phyloP scores from a whole-genome alignment of 2,329 filamentous ascomycete genomes.

The Fusarium brachygibbosum region DNA sequence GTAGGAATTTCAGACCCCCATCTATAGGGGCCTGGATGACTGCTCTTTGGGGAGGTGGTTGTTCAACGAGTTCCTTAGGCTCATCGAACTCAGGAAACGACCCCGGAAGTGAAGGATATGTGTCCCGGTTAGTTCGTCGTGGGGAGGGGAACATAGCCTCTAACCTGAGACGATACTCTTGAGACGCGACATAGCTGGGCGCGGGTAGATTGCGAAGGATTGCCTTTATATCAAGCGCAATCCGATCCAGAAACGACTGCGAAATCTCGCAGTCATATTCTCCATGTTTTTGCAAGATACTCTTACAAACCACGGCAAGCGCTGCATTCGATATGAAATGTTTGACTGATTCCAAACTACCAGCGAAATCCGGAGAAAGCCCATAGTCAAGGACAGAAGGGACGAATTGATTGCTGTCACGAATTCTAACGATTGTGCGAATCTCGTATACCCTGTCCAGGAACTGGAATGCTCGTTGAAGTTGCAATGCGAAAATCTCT shows the following conservation, averaged over 20 bases:
- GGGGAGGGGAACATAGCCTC: conserved; percentile 41
- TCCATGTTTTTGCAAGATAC: conserved; percentile 39
- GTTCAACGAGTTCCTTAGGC: conserved; percentile 11
- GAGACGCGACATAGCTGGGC: conserved; percentile 50
- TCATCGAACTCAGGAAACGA: conserved; percentile 47
- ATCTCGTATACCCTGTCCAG: conserved; percentile 50
- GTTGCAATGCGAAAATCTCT: conserved; percentile 41
- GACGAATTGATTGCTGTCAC: conserved; percentile 43
- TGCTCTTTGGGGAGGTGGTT: background rate
- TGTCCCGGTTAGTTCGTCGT: conserved; percentile 35
- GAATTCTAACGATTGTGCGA: conserved; percentile 47
- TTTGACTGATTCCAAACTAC: conserved; percentile 41
- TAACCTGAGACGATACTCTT: conserved; percentile 45
- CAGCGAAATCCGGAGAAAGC: conserved; percentile 23
- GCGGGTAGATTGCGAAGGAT: conserved; percentile 46
- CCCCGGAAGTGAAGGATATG: conserved; percentile 44
- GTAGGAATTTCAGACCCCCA: background rate
- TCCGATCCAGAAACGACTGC: conserved; percentile 44
- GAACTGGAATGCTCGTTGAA: conserved; percentile 36
- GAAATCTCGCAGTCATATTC: conserved; percentile 35
- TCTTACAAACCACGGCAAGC: conserved; percentile 46
- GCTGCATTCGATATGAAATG: conserved; percentile 48
- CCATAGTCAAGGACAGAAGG: conserved; percentile 46
- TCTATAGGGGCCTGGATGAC: background rate
- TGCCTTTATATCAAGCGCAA: conserved; percentile 52